Conservation (phyloP, 129 eudicot species). For the Ambrosia trifida region DNA sequence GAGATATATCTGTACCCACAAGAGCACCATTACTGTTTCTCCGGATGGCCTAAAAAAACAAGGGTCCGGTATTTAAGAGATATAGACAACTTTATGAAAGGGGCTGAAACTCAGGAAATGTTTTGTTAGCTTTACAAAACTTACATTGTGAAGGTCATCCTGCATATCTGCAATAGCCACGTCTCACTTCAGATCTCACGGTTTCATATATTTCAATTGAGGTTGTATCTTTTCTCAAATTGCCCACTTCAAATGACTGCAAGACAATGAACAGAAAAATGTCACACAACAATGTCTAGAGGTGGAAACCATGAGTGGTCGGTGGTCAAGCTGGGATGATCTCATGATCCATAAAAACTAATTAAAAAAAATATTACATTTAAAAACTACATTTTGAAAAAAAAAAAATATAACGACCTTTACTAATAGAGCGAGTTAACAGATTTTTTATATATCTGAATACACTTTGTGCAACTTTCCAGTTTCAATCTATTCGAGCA, state of each 20-base stretch:
- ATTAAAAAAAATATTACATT: neutral
- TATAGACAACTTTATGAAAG: conserved; percentile 1
- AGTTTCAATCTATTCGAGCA: neutral
- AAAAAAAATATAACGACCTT: neutral
- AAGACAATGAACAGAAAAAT: conserved; percentile 11
- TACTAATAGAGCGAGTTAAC: neutral
- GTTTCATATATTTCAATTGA: conserved; percentile 67
- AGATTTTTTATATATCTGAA: neutral
- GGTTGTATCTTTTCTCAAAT: conserved; percentile 32
- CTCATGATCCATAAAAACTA: neutral
- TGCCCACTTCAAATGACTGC: conserved; percentile 41
- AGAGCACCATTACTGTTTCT: conserved; percentile 41
- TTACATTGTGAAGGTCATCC: conserved; percentile 58
- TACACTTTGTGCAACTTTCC: neutral
- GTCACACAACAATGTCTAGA: neutral
- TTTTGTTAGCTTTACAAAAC: conserved; percentile 21
- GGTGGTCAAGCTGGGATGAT: neutral
- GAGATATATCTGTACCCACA: conserved; percentile 39
- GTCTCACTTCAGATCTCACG: conserved; percentile 67
- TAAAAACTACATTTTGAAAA: too few species aligned
- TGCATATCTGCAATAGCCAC: conserved; percentile 72
- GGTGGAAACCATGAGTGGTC: neutral
- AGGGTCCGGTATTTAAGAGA: neutral
- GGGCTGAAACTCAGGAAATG: neutral
- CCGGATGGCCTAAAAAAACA: conserved; percentile 52